These are phyloP conservation scores for Tricladium varicosporioides DNA, from an alignment of 2,329 filamentous ascomycete species.

Conservation along the genomic window DNA sequence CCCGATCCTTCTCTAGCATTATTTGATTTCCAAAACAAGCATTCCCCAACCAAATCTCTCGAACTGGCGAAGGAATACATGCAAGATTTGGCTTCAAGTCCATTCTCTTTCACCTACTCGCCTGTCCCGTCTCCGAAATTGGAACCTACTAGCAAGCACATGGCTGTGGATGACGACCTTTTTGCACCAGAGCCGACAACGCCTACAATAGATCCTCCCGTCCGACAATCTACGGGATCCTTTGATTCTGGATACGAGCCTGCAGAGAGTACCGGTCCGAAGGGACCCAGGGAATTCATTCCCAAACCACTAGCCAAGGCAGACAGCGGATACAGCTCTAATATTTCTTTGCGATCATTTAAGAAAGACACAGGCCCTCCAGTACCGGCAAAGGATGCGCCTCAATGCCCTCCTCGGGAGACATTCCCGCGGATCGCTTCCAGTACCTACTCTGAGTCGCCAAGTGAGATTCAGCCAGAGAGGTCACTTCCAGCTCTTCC, in stretches of 20 bases:
- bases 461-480: conserved; percentile 14
- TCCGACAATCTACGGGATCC: conserved; percentile 13
- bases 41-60: conserved; percentile 23
- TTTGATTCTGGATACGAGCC: conserved; percentile 26
- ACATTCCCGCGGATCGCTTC: conserved; percentile 17
- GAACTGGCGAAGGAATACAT: conserved; percentile 26
- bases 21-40: conserved; percentile 20
- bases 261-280: no score
- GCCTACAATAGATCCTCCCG: conserved; percentile 7
- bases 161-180: conserved; percentile 46
- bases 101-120: conserved; percentile 37
- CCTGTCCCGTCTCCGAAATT: conserved; percentile 35
- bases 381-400: conserved; percentile 18
- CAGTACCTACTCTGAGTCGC: conserved; percentile 17
- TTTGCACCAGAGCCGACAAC: conserved; percentile 37
- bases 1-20: conserved; percentile 18
- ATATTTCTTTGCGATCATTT: conserved; percentile 55
- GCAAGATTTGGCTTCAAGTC: conserved; percentile 31
- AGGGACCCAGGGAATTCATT: conserved; percentile 11
- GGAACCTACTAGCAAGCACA: conserved; percentile 47
- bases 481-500: conserved; percentile 20
- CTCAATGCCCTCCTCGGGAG: conserved; percentile 18
- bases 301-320: conserved; percentile 50
- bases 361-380: conserved; percentile 19
- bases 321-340: conserved; percentile 62